Percentiles rank a stretch among this genome's conserved stretches.
Conservation (phyloP, 305 asterid genomes). For the Solanum hybrid region DNA sequence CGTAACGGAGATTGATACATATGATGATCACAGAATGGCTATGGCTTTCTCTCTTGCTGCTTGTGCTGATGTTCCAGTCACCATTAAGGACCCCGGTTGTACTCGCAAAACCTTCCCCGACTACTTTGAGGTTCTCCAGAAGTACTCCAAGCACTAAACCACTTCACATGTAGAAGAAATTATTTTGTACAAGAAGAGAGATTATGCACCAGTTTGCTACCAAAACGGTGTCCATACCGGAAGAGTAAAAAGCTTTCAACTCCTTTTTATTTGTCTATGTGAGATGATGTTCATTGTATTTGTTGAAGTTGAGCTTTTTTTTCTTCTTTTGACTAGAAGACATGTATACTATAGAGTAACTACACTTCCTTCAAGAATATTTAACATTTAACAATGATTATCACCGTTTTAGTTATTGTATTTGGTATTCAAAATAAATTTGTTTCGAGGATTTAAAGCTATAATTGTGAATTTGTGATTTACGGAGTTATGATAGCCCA, state of each 20-base stretch:
- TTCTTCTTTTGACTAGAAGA: neutral
- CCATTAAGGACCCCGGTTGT: conserved; percentile 85
- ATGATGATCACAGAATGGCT: conserved; percentile 97
- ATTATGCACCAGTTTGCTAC: neutral
- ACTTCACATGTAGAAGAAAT: neutral
- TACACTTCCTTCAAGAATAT: neutral
- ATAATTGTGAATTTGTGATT: neutral
- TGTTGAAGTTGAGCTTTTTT: neutral
- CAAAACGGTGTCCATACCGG: neutral
- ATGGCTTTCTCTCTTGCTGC: conserved; percentile 99
- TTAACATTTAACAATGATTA: neutral
- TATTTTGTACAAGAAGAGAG: neutral
- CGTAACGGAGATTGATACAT: conserved; percentile 75
- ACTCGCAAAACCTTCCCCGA: conserved; percentile 92
- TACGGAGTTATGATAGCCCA: neutral
- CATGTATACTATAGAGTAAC: neutral
- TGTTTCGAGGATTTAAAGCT: neutral
- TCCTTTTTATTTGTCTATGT: neutral
- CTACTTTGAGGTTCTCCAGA: conserved; percentile 48
- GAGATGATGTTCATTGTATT: neutral
- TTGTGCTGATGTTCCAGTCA: conserved; percentile 87
- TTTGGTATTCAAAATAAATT: neutral
- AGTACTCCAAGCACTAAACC: conserved; percentile 50
- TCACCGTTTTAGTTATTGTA: neutral
- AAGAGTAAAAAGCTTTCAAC: neutral